Evolutionary conservation across 495 filamentous ascomycete genomes (phyloP), one percentile per base, ranked within the genome.

Genomic region (Lasiosphaeria ovina): DNA sequence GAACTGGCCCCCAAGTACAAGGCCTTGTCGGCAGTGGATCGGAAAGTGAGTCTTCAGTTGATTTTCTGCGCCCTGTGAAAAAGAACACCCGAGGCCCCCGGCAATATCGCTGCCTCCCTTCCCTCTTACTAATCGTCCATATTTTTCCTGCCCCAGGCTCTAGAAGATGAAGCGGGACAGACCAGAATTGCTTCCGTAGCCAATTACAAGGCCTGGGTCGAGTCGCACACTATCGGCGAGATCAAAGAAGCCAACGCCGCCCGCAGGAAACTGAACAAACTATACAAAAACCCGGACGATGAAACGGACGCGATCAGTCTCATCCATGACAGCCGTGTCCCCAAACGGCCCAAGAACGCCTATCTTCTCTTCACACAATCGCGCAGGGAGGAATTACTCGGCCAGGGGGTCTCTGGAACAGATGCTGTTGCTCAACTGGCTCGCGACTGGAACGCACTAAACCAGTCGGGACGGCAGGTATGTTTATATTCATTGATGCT

Each of bases 171-270:
- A 35, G 83, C 80, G 40, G 73, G 73, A 34, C 61, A 81, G 58
- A 84, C 82, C 64, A 78, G 69, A 40, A 66, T 76, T 24, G 66
- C 67, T 8, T 81, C 81, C 55, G 60, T 67, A 3, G 76, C 77
- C 17, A 68, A 71, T 0, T 81, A 81, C 62, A 76, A 79, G 35
- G 63, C 77, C 34, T 95, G 87, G 87, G 64, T 93, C 35, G 68
- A 82, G 35, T 74, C 70, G 5, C 73, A 88, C 66, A 79, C 85
- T 6, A 79, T 82, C 3, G 61, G 74, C 4, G 70, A 85, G 61
- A 89, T 92, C 55, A 64, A 73, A 44, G 62, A 74, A 3, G 89
- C 90, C 58, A 93, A 91, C 71, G 51, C 5, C 0, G 90, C 90
- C 17, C 87, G 91, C 45, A 55, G 16, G 1, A 12, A 16, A 3